These are phyloP conservation scores for Hura crepitans DNA, from an alignment of 441 rosid genomes.

Conservation along the genomic window DNA sequence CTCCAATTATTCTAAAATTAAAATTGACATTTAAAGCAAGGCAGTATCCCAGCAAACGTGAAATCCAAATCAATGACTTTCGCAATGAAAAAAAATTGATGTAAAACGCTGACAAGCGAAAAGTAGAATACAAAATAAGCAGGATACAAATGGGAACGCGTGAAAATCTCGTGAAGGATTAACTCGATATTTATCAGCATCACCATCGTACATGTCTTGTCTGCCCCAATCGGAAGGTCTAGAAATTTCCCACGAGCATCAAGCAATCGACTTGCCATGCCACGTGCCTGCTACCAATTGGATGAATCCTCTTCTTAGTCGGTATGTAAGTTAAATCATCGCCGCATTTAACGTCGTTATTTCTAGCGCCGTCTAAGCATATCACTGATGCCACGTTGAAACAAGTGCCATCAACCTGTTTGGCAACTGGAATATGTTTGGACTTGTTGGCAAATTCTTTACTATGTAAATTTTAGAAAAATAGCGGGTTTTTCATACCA, in stretches of 20 bases:
- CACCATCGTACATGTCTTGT: background rate
- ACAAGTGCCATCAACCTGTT: background rate
- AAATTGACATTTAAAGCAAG: no score
- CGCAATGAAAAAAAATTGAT: no score
- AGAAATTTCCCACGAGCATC: slow-evolving; percentile 11
- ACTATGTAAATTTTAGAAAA: no score
- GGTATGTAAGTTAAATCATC: slow-evolving; percentile 16
- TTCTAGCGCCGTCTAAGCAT: background rate
- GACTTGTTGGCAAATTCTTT: background rate
- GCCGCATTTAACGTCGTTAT: slow-evolving; percentile 8
- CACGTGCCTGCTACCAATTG: slow-evolving; percentile 14
- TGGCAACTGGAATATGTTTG: slow-evolving; percentile 2
- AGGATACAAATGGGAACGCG: slow-evolving; percentile 4
- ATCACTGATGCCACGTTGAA: background rate
- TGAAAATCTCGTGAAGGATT: slow-evolving; percentile 9
- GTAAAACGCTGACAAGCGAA: no score
- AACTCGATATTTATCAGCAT: background rate
- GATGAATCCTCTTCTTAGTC: slow-evolving; percentile 25
- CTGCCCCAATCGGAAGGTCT: background rate
- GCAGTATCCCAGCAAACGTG: no score
- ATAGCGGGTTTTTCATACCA: no score
- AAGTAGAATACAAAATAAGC: no score
- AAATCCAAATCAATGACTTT: no score
- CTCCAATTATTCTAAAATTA: no score
- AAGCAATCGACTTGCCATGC: background rate